Conservation (phyloP, 306 rosid genomes). For the Pyrus pyrifolia region DNA sequence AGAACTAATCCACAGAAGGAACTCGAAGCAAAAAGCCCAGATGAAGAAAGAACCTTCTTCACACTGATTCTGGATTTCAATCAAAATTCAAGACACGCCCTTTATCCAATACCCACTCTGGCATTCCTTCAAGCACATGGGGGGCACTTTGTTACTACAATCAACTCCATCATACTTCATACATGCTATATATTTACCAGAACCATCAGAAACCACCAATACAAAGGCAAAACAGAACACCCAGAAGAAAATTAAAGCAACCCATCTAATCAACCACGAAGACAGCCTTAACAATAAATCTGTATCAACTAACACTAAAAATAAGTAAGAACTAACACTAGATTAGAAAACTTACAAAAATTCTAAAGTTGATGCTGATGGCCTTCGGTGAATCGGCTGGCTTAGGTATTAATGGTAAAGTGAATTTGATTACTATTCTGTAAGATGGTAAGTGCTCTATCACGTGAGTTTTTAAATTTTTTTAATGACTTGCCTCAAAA, state of each 20-base stretch:
- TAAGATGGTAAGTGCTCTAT: too few species aligned
- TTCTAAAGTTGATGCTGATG: too few species aligned
- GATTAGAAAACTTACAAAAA: too few species aligned
- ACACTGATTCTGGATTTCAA: background rate
- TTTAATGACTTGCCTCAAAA: too few species aligned
- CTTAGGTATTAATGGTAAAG: too few species aligned
- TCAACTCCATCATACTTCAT: background rate
- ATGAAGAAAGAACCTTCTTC: background rate
- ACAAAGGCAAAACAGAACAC: background rate
- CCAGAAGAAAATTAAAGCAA: background rate
- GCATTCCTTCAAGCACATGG: constrained; percentile 9
- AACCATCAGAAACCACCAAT: background rate
- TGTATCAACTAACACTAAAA: too few species aligned
- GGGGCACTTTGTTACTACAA: background rate
- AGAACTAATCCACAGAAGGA: background rate
- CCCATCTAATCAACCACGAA: background rate
- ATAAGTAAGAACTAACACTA: too few species aligned
- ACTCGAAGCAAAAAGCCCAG: background rate
- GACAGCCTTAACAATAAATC: background rate
- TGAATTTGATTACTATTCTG: too few species aligned
- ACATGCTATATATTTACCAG: background rate
- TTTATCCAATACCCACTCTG: background rate
- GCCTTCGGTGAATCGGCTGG: too few species aligned
- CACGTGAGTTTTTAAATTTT: too few species aligned
- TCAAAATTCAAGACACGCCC: background rate